Percentiles rank a stretch among this genome's conserved stretches.
These are phyloP conservation scores for Neurospora pannonica DNA, from an alignment of 495 filamentous ascomycete species.

Conservation along the genomic window DNA sequence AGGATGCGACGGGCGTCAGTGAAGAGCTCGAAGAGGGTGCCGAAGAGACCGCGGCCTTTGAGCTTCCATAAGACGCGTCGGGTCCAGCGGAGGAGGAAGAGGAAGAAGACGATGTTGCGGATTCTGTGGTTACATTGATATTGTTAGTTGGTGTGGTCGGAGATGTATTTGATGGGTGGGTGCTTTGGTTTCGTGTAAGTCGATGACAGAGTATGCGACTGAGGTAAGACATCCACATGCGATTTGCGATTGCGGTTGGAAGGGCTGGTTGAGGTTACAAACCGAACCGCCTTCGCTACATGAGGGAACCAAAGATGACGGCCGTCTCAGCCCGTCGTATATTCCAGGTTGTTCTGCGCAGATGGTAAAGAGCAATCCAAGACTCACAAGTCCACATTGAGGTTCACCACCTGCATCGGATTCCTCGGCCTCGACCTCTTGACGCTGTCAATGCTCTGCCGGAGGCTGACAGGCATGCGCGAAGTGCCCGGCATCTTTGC, in stretches of 20 bases:
- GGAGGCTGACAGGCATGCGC: slow-evolving; percentile 57
- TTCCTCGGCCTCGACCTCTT: slow-evolving; percentile 44
- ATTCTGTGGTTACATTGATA: slow-evolving; percentile 39
- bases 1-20: slow-evolving; percentile 54
- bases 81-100: slow-evolving; percentile 81
- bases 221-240: neutral
- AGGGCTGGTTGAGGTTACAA: neutral
- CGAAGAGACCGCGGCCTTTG: slow-evolving; percentile 79
- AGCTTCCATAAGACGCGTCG: slow-evolving; percentile 74
- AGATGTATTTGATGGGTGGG: neutral
- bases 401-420: slow-evolving; percentile 55
- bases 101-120: slow-evolving; percentile 79
- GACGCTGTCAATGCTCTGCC: slow-evolving; percentile 49
- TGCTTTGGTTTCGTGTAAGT: neutral
- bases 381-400: slow-evolving; percentile 63
- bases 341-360: too few relatives aligned
- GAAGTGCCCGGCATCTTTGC: slow-evolving; percentile 52
- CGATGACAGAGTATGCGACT: neutral
- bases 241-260: neutral
- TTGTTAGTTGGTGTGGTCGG: slow-evolving; percentile 3
- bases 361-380: neutral
- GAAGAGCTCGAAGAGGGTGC: slow-evolving; percentile 66
- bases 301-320: neutral
- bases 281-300: neutral
- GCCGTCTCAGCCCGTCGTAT: too few relatives aligned